phyloP scores from a whole-genome alignment of 2,329 filamentous ascomycete genomes.

The Aspergillus sergii region DNA sequence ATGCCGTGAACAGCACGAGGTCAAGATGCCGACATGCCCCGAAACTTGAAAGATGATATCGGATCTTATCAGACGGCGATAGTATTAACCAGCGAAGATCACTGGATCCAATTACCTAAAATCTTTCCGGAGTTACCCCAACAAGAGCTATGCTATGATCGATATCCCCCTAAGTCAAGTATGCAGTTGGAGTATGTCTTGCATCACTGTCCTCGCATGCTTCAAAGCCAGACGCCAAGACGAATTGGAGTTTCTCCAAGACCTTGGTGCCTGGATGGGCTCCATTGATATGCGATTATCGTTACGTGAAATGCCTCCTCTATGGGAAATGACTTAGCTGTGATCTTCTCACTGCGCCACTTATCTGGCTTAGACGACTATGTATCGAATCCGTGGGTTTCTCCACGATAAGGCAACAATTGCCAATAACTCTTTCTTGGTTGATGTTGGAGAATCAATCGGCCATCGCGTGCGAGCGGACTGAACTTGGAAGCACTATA shows the following conservation, averaged over 20 bases:
- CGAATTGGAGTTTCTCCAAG: slow-evolving; percentile 1
- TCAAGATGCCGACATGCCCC: neutral
- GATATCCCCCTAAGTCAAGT: neutral
- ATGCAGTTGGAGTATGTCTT: neutral
- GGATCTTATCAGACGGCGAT: neutral
- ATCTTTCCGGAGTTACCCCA: neutral
- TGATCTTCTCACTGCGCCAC: neutral
- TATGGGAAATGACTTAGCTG: neutral
- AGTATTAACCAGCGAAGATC: neutral
- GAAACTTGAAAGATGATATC: neutral
- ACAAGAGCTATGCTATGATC: neutral
- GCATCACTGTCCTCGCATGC: neutral
- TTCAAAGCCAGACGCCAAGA: slow-evolving; percentile 5
- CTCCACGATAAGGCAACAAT: slow-evolving; percentile 1
- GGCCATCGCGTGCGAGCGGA: neutral
- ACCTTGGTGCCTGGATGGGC: neutral
- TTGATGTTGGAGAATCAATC: neutral
- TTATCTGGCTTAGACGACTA: neutral
- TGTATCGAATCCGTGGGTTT: neutral
- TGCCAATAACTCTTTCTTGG: neutral
- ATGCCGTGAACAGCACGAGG: neutral
- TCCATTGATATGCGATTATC: slow-evolving; percentile 6
- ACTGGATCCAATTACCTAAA: slow-evolving; percentile 1
- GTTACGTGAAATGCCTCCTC: slow-evolving; percentile 9
- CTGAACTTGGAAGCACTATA: neutral